phyloP scores from a whole-genome alignment of 768 basidiomycete genomes.

The Boletellus ananas region DNA sequence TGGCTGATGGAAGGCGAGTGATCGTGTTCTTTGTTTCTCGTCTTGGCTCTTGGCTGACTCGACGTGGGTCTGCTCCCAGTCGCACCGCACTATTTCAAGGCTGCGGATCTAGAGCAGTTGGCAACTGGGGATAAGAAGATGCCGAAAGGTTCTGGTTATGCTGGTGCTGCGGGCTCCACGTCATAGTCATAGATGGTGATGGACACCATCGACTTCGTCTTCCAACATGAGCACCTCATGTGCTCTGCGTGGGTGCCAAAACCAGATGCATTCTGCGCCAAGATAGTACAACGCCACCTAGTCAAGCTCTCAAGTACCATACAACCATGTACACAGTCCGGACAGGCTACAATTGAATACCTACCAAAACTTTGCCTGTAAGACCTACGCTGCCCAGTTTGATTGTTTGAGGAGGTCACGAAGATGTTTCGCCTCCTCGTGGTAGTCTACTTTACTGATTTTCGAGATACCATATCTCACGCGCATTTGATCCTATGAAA shows the following conservation, averaged over 20 bases:
- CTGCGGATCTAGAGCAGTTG: conserved; percentile 75
- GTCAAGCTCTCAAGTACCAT: neutral
- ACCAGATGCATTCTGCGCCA: neutral
- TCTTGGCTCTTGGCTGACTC: neutral
- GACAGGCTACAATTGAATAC: neutral
- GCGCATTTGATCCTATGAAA: conserved; percentile 66
- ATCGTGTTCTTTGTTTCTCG: neutral
- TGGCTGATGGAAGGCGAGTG: conserved; percentile 87
- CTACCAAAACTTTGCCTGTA: neutral
- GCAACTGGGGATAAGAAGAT: conserved; percentile 86
- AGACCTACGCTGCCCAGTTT: conserved; percentile 45
- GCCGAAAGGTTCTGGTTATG: conserved; percentile 66
- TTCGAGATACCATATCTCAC: conserved; percentile 79
- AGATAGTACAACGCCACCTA: neutral
- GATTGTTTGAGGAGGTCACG: conserved; percentile 53
- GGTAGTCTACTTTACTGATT: conserved; percentile 63
- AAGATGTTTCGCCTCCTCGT: conserved; percentile 58
- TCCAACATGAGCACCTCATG: neutral
- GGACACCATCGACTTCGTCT: too few relatives aligned
- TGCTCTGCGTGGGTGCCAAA: too few relatives aligned
- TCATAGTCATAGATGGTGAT: conserved; percentile 1
- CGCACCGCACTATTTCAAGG: conserved; percentile 95
- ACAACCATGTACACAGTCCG: conserved; percentile 6
- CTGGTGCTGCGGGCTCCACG: conserved; percentile 14
- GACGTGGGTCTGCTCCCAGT: conserved; percentile 42